Conservation (phyloP, 2,329 filamentous ascomycete species). For the Fusarium longipes region DNA sequence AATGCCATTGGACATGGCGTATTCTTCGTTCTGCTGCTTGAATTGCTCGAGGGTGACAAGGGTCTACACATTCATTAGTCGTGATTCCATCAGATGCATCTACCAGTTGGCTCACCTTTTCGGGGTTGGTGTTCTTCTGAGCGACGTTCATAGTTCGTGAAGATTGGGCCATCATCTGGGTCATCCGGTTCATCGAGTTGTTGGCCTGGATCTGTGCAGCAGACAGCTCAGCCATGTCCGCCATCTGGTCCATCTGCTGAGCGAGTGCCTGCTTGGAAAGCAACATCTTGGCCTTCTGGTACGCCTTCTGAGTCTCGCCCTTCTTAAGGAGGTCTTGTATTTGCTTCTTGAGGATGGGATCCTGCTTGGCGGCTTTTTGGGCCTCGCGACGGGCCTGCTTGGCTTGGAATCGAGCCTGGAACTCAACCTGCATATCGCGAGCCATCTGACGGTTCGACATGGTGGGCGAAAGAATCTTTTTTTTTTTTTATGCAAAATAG, state of each 20-base stretch:
- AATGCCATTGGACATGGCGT: constrained; percentile 75
- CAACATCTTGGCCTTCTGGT: constrained; percentile 72
- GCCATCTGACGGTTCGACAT: constrained; percentile 71
- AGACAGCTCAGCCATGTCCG: constrained; percentile 71
- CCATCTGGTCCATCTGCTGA: constrained; percentile 72
- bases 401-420: constrained; percentile 71
- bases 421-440: constrained; percentile 72
- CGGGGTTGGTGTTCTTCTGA: constrained; percentile 68
- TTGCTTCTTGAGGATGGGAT: constrained; percentile 70
- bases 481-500: background rate
- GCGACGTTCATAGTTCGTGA: constrained; percentile 68
- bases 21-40: constrained; percentile 72
- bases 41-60: constrained; percentile 71
- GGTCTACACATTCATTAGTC: constrained; percentile 55
- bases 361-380: constrained; percentile 70
- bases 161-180: constrained; percentile 70
- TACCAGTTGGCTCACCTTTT: constrained; percentile 55
- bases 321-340: constrained; percentile 72
- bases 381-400: constrained; percentile 71
- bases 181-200: constrained; percentile 74
- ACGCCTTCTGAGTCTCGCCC: constrained; percentile 71
- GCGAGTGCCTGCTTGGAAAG: constrained; percentile 71
- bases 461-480: constrained; percentile 27
- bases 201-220: constrained; percentile 72
- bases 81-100: background rate